Evolutionary conservation across 805 yeast species (phyloP), one percentile per base, ranked within the genome.

Genomic region (Pichia exigua): DNA sequence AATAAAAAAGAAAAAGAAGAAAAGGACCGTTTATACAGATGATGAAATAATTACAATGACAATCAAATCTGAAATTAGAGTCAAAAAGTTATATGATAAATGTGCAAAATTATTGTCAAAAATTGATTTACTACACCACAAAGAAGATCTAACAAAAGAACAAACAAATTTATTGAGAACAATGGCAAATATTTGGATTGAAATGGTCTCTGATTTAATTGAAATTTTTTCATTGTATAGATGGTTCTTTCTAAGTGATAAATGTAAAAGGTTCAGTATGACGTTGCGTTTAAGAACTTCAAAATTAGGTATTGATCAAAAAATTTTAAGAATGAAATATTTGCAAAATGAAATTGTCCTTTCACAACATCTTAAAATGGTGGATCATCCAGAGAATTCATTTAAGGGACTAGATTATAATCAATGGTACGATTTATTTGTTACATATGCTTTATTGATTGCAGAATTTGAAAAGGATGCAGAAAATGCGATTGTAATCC

Each of bases 371-470:
- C 51, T 46, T 42, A 65, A 59, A 53, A 60, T 51, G 60, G 64
- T 47, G 30, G 56, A 64, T 7, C 58, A 82, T 0, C 77, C 87
- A 0, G 75, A 75, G 13, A 72, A 73, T 0, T 83, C 78, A 59
- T 87, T 85, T 61, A 74, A 96, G 52, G 97, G 96, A 0, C 68
- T 90, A 21, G 70, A 74, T 3, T 87, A 87, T 64, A 86, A 85
- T 40, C 77, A 77, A 39, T 94, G 99, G 99, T 89, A 89, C 65
- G 81, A 78, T 55, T 71, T 92, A 8, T 87, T 90, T 60, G 83
- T 90, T 79, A 85, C 84, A 60, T 81, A 85, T 59, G 83, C 95
- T 0, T 65, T 92, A 38, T 74, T 82, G 24, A 74, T 85, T 47
- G 82, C 89, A 0, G 76, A 75, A 54, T 77, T 74, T 61, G 86